Base-by-base conservation (phyloP, 2,329 filamentous ascomycete species). In the Microsporum audouinii region DNA sequence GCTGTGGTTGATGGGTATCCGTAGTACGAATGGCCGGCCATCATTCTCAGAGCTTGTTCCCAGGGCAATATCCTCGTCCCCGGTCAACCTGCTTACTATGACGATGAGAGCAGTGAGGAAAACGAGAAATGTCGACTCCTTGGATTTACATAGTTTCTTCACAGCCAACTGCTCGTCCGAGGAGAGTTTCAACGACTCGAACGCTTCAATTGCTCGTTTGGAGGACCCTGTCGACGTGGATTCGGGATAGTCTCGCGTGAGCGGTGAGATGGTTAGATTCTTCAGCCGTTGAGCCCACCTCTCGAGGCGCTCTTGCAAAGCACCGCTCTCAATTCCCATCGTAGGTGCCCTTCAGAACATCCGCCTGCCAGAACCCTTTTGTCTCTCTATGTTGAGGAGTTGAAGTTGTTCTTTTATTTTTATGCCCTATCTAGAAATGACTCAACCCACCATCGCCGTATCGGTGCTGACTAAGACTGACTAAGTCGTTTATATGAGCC, bases 51-150 rank as follows among this genome's bases (percentile, higher is more conserved):
- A 69, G 61, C 74, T 78, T 51, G 77, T 77, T 39, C 75, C 77
- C 60, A 79, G 69, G 38, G 76, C 75, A 63, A 79, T 78, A 65
- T 79, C 77, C 64, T 79, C 77, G 62, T 79, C 77, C 17, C 77
- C 77, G 12, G 77, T 79, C 65, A 79, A 68, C 62, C 77, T 74
- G 63, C 73, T 73, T 27, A 77, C 75, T 51, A 79, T 68, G 57
- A 77, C 69, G 2, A 77, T 69, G 55, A 77, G 76, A 23, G 76
- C 75, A 27, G 76, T 72, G 62, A 79, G 66, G 55, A 79, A 70
- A 45, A 77, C 69, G 2, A 71, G 74, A 59, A 77, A 77, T 0
- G 68, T 64, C 2, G 75, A 72, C 17, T 62, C 62, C 36, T 43
- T 41, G 36, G 62, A 41, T 23, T 38, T 55, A 23, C 58, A 61